Evolutionary conservation across 192 early-diverging fungal genomes (phyloP), one percentile per base, ranked within the genome.

Genomic region (Umbelopsis sp.): DNA sequence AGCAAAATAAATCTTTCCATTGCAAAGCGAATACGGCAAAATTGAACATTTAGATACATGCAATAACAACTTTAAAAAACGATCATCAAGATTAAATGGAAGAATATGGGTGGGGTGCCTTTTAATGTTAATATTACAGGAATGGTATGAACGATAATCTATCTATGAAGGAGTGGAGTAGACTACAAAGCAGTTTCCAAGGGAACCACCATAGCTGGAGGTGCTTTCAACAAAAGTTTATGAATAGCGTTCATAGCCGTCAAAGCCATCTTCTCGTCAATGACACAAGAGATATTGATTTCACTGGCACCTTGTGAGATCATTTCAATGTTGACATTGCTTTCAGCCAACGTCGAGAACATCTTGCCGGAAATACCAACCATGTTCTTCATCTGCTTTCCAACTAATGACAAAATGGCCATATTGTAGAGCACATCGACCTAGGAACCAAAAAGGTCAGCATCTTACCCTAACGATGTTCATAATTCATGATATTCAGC

Each of bases 221-320:
- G 49, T 69, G 52, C 38, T 50, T 45, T 51, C 31, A 90, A 66
- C 47, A 90, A 70, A 22, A 82, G 88, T 70, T 95, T 92, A 75
- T 96, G 95, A 17, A 96, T 89, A 6, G 90, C 93, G 24, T 84
- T 80, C 74, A 96, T 80, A 9, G 95, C 95, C 10, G 69, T 69
- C 1, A 85, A 68, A 3, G 92, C 88, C 36, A 79, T 83, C 45
- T 78, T 72, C 62, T 90, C 85, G 22, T 86, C 86, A 71, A 97
- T 91, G 9, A 97, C 93, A 76, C 95, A 97, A 51, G 89, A 91
- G 67, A 97, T 97, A 80, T 97, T 97, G 80, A 97, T 96, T 80
- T 97, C 95, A 20, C 88, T 90, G 12, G 95, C 93, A 32, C 94
- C 95, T 82, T 97, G 95, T 26, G 91, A 93, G 49, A 97, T 97